Conservation (phyloP, 371 early-diverging fungal species). For the Cokeromyces recurvatus region DNA sequence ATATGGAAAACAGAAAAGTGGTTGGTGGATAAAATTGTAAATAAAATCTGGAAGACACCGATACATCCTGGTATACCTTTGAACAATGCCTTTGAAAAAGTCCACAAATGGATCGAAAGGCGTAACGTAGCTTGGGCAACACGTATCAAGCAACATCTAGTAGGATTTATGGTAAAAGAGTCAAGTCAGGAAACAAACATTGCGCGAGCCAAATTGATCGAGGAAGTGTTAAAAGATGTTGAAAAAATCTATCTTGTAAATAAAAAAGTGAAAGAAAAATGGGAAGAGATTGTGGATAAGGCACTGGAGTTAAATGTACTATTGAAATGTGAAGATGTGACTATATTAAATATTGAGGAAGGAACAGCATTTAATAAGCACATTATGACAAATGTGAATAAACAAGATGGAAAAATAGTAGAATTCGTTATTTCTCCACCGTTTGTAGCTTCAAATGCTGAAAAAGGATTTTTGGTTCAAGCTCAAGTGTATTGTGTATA, state of each 20-base stretch:
- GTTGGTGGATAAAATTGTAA: conserved; percentile 17
- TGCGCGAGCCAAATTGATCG: too few species aligned
- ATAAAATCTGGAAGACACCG: conserved; percentile 18
- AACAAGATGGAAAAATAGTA: neutral
- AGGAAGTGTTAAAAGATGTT: conserved; percentile 13
- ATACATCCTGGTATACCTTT: conserved; percentile 30
- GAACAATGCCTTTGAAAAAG: conserved; percentile 22
- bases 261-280: neutral
- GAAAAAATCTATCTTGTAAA: conserved; percentile 1
- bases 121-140: conserved; percentile 29
- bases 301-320: conserved; percentile 21
- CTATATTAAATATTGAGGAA: conserved; percentile 15
- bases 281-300: conserved; percentile 11
- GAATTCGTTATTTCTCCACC: conserved; percentile 23
- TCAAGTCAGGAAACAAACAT: conserved; percentile 11
- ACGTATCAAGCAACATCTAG: conserved; percentile 36
- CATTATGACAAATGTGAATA: conserved; percentile 16
- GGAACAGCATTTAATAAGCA: conserved; percentile 13
- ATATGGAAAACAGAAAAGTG: conserved; percentile 26
- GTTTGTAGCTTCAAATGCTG: conserved; percentile 23
- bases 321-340: conserved; percentile 27
- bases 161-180: conserved; percentile 23
- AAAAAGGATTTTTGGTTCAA: conserved; percentile 25
- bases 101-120: conserved; percentile 26
- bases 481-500: conserved; percentile 32